phyloP scores from a whole-genome alignment of 352 stramenopile species.

The Pythium phragmiticola region DNA sequence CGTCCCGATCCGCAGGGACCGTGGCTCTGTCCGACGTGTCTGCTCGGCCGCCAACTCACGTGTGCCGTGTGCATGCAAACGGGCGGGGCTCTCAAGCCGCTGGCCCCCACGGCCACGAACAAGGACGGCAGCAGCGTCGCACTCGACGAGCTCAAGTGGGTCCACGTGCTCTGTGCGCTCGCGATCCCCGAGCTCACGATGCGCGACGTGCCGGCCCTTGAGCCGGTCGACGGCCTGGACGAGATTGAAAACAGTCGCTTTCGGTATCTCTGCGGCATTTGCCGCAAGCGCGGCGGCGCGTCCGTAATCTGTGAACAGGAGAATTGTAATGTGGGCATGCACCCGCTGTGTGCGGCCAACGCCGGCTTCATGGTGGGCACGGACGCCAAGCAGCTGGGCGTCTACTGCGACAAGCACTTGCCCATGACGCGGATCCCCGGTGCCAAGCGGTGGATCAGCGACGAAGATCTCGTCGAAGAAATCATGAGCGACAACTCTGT shows the following conservation, averaged over 20 bases:
- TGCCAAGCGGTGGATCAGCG: slow-evolving; percentile 82
- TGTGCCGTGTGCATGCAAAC: slow-evolving; percentile 80
- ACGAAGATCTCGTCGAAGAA: slow-evolving; percentile 81
- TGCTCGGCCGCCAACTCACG: slow-evolving; percentile 61
- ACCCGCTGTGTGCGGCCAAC: slow-evolving; percentile 71
- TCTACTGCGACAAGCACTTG: slow-evolving; percentile 86
- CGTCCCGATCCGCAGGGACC: slow-evolving; percentile 48
- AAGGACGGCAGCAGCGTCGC: slow-evolving; percentile 1
- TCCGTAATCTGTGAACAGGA: slow-evolving; percentile 81
- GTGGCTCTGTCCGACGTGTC: slow-evolving; percentile 78
- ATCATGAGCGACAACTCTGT: slow-evolving; percentile 76
- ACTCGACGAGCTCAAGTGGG: slow-evolving; percentile 71
- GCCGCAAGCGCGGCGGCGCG: slow-evolving; percentile 73
- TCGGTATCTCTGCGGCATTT: slow-evolving; percentile 78
- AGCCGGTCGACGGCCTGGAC: slow-evolving; percentile 80
- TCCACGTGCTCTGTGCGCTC: slow-evolving; percentile 80
- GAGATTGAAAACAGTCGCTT: slow-evolving; percentile 85
- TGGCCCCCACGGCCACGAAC: slow-evolving; percentile 20
- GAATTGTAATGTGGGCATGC: slow-evolving; percentile 76
- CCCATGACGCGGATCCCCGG: slow-evolving; percentile 58
- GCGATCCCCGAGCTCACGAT: slow-evolving; percentile 84
- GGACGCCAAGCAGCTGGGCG: slow-evolving; percentile 59
- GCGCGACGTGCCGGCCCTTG: slow-evolving; percentile 78
- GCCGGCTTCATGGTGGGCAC: slow-evolving; percentile 81
- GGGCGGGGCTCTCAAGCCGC: slow-evolving; percentile 77